Conservation (phyloP, 2,329 filamentous ascomycete species). For the Aspergillus sp. region DNA sequence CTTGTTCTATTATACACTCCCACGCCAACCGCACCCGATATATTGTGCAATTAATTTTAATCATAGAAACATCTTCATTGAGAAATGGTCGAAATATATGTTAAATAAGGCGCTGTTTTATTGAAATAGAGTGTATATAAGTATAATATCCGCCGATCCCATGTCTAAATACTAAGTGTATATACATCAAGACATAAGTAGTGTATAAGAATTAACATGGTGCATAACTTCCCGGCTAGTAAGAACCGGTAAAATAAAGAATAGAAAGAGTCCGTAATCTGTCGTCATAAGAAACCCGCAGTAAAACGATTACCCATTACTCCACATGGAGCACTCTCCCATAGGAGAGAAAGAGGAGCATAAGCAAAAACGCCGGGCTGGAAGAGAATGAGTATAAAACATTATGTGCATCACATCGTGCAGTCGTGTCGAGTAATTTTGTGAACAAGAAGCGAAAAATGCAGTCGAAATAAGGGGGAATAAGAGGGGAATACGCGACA, state of each 20-base stretch:
- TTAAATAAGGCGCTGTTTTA: background rate
- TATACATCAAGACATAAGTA: constrained; percentile 17
- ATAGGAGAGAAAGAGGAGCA: constrained; percentile 5
- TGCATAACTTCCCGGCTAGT: background rate
- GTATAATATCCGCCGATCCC: background rate
- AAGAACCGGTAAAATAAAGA: constrained; percentile 9
- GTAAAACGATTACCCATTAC: constrained; percentile 12
- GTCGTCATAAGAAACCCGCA: constrained; percentile 17
- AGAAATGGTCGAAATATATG: background rate
- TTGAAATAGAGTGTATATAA: constrained; percentile 10
- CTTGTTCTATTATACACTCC: background rate
- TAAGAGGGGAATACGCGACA: background rate
- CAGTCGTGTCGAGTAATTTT: constrained; percentile 31
- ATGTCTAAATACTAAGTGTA: constrained; percentile 7
- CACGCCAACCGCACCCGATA: background rate
- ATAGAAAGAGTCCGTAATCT: constrained; percentile 16
- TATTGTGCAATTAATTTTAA: background rate
- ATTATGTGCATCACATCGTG: constrained; percentile 34
- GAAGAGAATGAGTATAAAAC: constrained; percentile 16
- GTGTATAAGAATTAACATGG: constrained; percentile 5
- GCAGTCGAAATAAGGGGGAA: constrained; percentile 10
- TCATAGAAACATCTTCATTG: background rate
- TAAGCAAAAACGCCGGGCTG: constrained; percentile 12
- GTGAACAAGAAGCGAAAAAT: constrained; percentile 16
- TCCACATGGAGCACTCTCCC: constrained; percentile 6